Evolutionary conservation across 1,284 basidiomycete genomes (phyloP).

Genomic region (Xerocomus amazonicus): DNA sequence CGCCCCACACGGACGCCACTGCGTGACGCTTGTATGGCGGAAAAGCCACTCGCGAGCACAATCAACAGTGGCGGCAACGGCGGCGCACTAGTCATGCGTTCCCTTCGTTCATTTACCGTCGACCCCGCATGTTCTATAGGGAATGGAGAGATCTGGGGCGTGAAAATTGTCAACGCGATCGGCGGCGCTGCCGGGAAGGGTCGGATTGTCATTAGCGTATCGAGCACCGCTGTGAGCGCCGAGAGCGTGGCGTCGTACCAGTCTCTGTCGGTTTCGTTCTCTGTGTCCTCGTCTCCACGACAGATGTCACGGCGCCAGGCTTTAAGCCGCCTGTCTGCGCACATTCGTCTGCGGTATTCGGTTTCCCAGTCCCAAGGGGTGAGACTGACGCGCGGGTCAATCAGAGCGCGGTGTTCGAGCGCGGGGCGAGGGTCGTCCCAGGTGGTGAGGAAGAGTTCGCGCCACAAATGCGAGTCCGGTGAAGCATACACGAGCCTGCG

Average conservation of each 20-base stretch:
- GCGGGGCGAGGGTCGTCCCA: constrained; percentile 49
- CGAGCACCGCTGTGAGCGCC: constrained; percentile 26
- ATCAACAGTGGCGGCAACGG: constrained; percentile 22
- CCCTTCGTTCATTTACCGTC: constrained; percentile 5
- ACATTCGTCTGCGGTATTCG: constrained; percentile 23
- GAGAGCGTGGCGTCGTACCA: constrained; percentile 4
- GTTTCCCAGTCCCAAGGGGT: constrained; percentile 20
- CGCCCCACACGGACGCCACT: constrained; percentile 13
- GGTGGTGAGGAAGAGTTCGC: constrained; percentile 45
- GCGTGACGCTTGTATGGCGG: constrained; percentile 5
- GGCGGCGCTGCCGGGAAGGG: constrained; percentile 26
- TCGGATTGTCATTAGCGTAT: constrained; percentile 30
- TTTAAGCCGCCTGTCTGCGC: constrained; percentile 10
- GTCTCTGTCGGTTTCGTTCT: not conserved
- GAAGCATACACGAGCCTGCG: constrained; percentile 40
- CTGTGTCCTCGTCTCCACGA: constrained; percentile 2
- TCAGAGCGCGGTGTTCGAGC: constrained; percentile 19
- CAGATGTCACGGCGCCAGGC: constrained; percentile 17
- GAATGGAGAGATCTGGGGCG: constrained; percentile 9
- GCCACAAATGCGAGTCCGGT: constrained; percentile 49
- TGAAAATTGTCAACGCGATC: constrained; percentile 19
- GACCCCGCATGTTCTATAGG: constrained; percentile 12
- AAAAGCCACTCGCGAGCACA: constrained; percentile 20
- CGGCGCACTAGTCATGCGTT: constrained; percentile 22
- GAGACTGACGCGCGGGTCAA: constrained; percentile 20